These are phyloP conservation scores for Nakaseomyces sp. DNA, from an alignment of 1,139 yeast species.

Conservation along the genomic window DNA sequence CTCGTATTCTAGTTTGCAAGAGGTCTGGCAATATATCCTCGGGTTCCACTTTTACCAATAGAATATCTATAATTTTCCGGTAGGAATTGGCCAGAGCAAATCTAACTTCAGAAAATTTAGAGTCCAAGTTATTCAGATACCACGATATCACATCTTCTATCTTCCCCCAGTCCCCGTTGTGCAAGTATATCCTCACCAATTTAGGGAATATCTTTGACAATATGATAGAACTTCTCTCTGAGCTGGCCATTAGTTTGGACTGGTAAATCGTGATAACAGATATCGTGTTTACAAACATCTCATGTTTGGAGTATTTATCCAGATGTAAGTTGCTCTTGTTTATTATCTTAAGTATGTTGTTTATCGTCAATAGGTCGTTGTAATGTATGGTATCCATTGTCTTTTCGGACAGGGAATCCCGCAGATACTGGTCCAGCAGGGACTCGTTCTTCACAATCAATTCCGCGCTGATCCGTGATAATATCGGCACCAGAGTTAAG, in stretches of 20 bases:
- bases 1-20: not conserved
- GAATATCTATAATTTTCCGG: not conserved
- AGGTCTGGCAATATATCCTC: not conserved
- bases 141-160: not conserved
- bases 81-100: not conserved
- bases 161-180: not conserved
- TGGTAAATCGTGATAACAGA: not conserved
- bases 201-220: not conserved
- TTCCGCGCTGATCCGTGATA: not conserved
- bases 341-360: not conserved
- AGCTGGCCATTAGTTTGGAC: not conserved
- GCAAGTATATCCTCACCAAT: not conserved
- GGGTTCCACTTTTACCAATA: not conserved
- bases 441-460: not conserved
- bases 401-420: not conserved
- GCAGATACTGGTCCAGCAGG: not conserved
- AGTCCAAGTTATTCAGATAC: constrained; percentile 1
- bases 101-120: not conserved
- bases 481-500: not conserved
- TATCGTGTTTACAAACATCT: not conserved
- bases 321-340: not conserved
- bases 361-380: not conserved
- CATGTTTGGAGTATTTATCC: not conserved
- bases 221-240: not conserved
- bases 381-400: not conserved